Evolutionary conservation across 164 flowering plant species (phyloP).

Genomic region (Cinnamomum chago): DNA sequence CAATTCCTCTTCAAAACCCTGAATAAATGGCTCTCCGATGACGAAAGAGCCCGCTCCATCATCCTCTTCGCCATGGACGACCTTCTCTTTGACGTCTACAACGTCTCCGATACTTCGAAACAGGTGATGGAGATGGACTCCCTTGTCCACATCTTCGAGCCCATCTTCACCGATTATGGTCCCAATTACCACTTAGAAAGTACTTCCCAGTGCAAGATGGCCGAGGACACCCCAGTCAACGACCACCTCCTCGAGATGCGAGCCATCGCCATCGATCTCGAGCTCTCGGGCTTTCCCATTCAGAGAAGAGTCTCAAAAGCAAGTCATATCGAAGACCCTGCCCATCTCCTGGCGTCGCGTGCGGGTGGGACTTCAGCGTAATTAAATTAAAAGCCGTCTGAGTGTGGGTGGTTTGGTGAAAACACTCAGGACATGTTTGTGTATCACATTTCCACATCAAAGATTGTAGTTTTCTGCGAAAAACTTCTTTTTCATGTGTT

Average conservation of each 20-base stretch:
- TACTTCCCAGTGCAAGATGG: slow-evolving; percentile 6
- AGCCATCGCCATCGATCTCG: not conserved
- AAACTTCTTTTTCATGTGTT: too few species aligned
- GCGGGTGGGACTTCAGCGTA: too few species aligned
- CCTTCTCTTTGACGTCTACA: not conserved
- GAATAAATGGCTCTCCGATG: slow-evolving; percentile 5
- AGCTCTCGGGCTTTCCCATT: not conserved
- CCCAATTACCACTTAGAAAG: not conserved
- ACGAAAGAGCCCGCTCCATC: not conserved
- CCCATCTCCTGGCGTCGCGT: not conserved
- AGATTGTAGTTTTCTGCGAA: too few species aligned
- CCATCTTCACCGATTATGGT: too few species aligned
- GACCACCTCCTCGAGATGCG: not conserved
- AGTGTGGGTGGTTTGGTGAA: too few species aligned
- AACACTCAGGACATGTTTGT: too few species aligned
- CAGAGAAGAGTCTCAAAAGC: not conserved
- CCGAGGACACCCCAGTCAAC: not conserved
- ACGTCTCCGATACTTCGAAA: not conserved
- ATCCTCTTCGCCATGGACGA: slow-evolving; percentile 11
- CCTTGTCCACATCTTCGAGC: not conserved
- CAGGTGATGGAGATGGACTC: slow-evolving; percentile 10
- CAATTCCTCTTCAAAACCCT: too few species aligned
- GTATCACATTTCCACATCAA: too few species aligned
- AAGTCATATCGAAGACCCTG: not conserved
- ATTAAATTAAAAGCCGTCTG: too few species aligned